Evolutionary conservation across 768 basidiomycete genomes (phyloP).

Genomic region (Mycena alexandri): DNA sequence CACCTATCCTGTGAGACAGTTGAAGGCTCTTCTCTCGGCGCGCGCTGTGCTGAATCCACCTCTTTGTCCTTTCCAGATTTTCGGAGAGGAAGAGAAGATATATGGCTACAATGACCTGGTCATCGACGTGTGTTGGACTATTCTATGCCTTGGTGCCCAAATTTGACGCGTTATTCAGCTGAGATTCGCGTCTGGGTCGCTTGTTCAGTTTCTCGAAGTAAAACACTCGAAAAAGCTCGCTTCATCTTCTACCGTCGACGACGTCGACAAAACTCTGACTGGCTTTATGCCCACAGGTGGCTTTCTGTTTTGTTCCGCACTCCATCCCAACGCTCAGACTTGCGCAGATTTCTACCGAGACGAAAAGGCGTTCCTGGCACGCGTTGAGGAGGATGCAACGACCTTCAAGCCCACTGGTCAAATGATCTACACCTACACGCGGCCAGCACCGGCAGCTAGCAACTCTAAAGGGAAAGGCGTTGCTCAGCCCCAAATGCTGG

Average conservation of each 20-base stretch:
- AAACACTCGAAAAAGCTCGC: constrained; percentile 75
- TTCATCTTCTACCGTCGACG: constrained; percentile 80
- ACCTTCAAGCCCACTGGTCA: constrained; percentile 84
- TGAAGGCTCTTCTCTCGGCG: background rate
- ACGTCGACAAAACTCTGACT: constrained; percentile 83
- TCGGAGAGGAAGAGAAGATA: constrained; percentile 95
- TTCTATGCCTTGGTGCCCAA: background rate
- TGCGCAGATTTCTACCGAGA: constrained; percentile 77
- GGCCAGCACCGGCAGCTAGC: constrained; percentile 57
- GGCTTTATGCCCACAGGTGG: constrained; percentile 83
- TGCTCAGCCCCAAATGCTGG: constrained; percentile 51
- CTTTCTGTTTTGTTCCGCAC: constrained; percentile 1
- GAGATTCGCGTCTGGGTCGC: constrained; percentile 88
- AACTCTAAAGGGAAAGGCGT: constrained; percentile 68
- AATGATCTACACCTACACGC: constrained; percentile 81
- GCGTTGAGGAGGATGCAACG: constrained; percentile 82
- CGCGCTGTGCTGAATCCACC: background rate
- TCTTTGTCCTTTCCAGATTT: constrained; percentile 69
- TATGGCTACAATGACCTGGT: constrained; percentile 91
- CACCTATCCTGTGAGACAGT: constrained; percentile 87
- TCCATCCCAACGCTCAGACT: background rate
- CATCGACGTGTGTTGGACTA: constrained; percentile 74
- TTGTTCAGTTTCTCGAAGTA: constrained; percentile 81
- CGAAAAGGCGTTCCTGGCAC: constrained; percentile 72
- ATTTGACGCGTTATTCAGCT: constrained; percentile 60